Evolutionary conservation across 345 rosid species (phyloP).

Genomic region (Orychophragmus violaceus): DNA sequence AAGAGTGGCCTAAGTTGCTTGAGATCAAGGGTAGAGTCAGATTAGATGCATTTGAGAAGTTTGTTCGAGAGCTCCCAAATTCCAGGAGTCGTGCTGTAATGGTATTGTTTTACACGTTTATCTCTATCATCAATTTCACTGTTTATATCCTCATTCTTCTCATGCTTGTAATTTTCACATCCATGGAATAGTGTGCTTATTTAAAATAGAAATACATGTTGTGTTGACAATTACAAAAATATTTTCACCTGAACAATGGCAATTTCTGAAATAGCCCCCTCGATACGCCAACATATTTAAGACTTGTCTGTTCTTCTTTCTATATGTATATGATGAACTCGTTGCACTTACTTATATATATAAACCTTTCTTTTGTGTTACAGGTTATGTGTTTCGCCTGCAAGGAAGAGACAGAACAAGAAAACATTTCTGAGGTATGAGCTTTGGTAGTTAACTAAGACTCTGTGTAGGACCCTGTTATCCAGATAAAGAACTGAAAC

Average conservation of each 20-base stretch:
- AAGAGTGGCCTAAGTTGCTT: slow-evolving; percentile 58
- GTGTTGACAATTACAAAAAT: too few relatives aligned
- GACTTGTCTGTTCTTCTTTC: neutral
- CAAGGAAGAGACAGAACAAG: slow-evolving; percentile 49
- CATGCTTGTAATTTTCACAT: neutral
- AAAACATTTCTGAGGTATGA: slow-evolving; percentile 54
- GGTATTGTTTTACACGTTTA: slow-evolving; percentile 57
- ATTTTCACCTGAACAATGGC: too few relatives aligned
- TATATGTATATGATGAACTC: neutral
- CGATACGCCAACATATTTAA: neutral
- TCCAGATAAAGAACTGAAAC: too few relatives aligned
- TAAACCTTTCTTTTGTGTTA: neutral
- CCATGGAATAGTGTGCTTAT: neutral
- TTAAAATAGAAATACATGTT: neutral
- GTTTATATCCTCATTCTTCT: slow-evolving; percentile 5
- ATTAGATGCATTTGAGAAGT: slow-evolving; percentile 88
- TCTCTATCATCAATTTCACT: slow-evolving; percentile 36
- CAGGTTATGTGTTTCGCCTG: slow-evolving; percentile 62
- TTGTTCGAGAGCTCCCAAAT: slow-evolving; percentile 79
- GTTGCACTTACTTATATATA: too few relatives aligned
- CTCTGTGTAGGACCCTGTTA: neutral
- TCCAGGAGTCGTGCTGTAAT: slow-evolving; percentile 86
- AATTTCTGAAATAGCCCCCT: too few relatives aligned
- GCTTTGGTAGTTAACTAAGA: neutral
- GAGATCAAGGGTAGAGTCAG: slow-evolving; percentile 90